Conservation (phyloP, 1,284 basidiomycete species). For the Acaromyces ingoldii region DNA sequence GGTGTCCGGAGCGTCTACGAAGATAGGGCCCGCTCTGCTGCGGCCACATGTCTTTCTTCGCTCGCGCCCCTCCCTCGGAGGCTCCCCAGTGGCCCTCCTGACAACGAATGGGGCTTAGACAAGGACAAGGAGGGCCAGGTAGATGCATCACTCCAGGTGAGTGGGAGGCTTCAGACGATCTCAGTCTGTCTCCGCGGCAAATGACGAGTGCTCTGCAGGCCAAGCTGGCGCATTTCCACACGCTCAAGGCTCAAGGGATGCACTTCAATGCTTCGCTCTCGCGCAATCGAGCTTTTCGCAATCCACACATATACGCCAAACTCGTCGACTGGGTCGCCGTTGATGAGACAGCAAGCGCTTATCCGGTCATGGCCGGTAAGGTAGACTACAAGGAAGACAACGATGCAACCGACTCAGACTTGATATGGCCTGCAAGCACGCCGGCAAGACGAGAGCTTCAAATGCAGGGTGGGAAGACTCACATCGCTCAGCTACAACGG, state of each 20-base stretch:
- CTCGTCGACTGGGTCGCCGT: conserved; percentile 86
- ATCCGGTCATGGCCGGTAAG: background rate
- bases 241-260: conserved; percentile 57
- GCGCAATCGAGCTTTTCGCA: conserved; percentile 81
- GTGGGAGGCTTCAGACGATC: background rate
- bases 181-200: too few species aligned
- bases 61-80: too few species aligned
- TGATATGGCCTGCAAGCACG: background rate
- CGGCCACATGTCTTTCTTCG: too few species aligned
- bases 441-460: background rate
- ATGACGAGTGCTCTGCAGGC: conserved; percentile 11
- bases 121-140: background rate
- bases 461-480: background rate
- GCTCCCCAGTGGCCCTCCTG: too few species aligned
- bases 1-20: too few species aligned
- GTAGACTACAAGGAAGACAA: background rate
- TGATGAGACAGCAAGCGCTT: conserved; percentile 60
- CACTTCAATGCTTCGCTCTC: conserved; percentile 93
- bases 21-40: too few species aligned
- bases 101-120: background rate
- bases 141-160: background rate
- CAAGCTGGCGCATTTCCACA: conserved; percentile 69
- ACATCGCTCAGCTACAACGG: too few species aligned
- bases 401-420: background rate
- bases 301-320: conserved; percentile 87